Base-by-base conservation (phyloP, 1,139 yeast species). In the Geotrichum phurueaensis region DNA sequence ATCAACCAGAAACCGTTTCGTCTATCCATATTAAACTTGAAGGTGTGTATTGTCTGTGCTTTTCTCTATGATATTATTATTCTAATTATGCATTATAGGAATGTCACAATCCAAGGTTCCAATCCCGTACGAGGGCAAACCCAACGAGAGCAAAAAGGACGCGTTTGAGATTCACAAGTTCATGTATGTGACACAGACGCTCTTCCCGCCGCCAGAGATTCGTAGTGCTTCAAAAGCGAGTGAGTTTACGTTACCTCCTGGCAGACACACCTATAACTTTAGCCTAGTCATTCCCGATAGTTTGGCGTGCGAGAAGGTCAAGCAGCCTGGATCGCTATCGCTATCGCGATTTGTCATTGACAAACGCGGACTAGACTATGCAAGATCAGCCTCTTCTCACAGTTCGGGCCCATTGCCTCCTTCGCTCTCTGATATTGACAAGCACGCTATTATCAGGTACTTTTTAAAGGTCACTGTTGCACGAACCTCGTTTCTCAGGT, bases 191-290 rank as follows among this genome's bases (percentile, higher is more conserved):
- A 79, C 85, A 0, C 64, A 71, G 53, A 78, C 83, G 0, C 85
- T 85, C 29, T 85, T 85, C 65, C 89, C 90, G 0, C 87, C 89
- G 0, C 76, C 73, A 33, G 82, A 84, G 58, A 76, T 84, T 31
- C 73, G 83, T 13, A 69, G 76, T 51, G 82, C 80, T 1, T 76
- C 83, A 23, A 74, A 73, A 56, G 76, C 82, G 4, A 78, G 79
- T 62, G 84, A 82, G 59, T 84, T 81, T 69, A 84, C 89, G 0
- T 73, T 86, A 61, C 78, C 83, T 1, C 83, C 87, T 0, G 90
- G 90, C 0, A 76, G 76, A 45, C 84, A 86, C 68, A 68, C 75
- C 1, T 85, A 84, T 67, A 84, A 85, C 5, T 86, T 86, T 69
- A 75, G 75, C 54, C 82, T 86, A 68, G 75, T 73, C 63, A 73